Conservation (phyloP, 1,284 basidiomycete genomes). For the Cystobasidiaceae sp. region DNA sequence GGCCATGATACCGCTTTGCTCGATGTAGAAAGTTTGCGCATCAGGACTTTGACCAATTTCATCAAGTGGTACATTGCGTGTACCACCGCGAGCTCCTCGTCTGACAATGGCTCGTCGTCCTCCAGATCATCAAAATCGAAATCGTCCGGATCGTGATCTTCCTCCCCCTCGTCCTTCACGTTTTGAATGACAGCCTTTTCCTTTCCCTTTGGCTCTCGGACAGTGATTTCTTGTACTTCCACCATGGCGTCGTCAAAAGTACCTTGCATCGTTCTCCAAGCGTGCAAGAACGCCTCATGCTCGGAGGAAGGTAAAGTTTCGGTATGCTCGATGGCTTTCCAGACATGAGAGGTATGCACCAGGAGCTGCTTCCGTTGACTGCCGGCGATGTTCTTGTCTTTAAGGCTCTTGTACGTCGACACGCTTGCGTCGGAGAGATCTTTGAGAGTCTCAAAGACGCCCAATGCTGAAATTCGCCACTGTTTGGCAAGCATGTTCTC, state of each 20-base stretch:
- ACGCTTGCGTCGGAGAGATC: background rate
- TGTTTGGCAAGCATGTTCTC: slow-evolving; percentile 11
- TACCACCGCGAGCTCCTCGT: slow-evolving; percentile 1
- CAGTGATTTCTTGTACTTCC: slow-evolving; percentile 5
- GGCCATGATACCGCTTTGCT: background rate
- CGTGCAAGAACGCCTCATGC: slow-evolving; percentile 2
- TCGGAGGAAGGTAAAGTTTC: slow-evolving; percentile 4
- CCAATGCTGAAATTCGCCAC: background rate
- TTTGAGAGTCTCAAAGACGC: slow-evolving; percentile 5
- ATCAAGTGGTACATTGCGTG: slow-evolving; percentile 7
- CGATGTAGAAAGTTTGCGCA: background rate
- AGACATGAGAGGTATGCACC: slow-evolving; percentile 8
- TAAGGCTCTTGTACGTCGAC: background rate
- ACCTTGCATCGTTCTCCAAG: background rate
- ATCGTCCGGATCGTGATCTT: slow-evolving; percentile 10
- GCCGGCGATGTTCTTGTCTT: background rate
- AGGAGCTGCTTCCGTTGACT: slow-evolving; percentile 18
- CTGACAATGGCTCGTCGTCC: slow-evolving; percentile 12
- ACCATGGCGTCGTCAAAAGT: slow-evolving; percentile 15
- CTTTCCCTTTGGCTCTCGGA: slow-evolving; percentile 1
- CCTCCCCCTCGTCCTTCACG: background rate
- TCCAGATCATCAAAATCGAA: slow-evolving; percentile 9
- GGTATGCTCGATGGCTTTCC: slow-evolving; percentile 18
- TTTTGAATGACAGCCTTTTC: slow-evolving; percentile 6
- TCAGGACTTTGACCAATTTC: slow-evolving; percentile 19